A percentile compares a stretch with the other conserved stretches of the same genome.
phyloP scores from a whole-genome alignment of 305 asterid species.

The Plantago coronopus region DNA sequence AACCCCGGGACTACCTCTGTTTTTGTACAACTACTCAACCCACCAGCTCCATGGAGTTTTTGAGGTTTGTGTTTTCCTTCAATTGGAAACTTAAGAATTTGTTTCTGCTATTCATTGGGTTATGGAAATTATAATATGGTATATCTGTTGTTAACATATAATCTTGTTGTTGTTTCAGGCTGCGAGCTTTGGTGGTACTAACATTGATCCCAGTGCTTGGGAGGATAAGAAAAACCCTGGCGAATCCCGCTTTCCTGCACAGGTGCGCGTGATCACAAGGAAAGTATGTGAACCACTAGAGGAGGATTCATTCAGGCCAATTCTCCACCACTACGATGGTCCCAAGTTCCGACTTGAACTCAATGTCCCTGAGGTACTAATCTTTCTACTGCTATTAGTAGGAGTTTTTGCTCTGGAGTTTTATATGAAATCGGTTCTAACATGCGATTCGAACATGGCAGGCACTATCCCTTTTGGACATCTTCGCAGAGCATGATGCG shows the following conservation, averaged over 20 bases:
- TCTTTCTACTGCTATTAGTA: neutral
- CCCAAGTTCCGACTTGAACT: constrained; percentile 99
- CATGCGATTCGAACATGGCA: constrained; percentile 29
- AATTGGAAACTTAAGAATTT: no score
- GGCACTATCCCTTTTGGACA: constrained; percentile 84
- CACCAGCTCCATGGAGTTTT: constrained; percentile 97
- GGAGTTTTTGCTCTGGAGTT: neutral
- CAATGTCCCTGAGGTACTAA: constrained; percentile 79
- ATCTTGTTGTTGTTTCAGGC: constrained; percentile 41
- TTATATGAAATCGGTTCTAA: neutral
- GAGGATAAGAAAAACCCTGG: constrained; percentile 97
- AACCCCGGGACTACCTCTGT: constrained; percentile 95
- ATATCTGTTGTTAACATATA: no score
- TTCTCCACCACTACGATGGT: constrained; percentile 97
- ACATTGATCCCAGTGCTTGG: constrained; percentile 96
- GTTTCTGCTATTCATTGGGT: no score
- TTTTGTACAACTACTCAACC: constrained; percentile 94
- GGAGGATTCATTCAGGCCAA: constrained; percentile 97
- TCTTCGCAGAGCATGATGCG: constrained; percentile 48
- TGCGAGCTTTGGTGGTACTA: constrained; percentile 91
- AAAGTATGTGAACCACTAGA: constrained; percentile 87
- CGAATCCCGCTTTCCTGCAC: constrained; percentile 98
- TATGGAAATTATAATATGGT: no score
- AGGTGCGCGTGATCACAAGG: constrained; percentile 77
- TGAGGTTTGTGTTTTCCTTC: constrained; percentile 30